Conservation (phyloP, 768 basidiomycete species). For the Leucosporidium yakuticum region DNA sequence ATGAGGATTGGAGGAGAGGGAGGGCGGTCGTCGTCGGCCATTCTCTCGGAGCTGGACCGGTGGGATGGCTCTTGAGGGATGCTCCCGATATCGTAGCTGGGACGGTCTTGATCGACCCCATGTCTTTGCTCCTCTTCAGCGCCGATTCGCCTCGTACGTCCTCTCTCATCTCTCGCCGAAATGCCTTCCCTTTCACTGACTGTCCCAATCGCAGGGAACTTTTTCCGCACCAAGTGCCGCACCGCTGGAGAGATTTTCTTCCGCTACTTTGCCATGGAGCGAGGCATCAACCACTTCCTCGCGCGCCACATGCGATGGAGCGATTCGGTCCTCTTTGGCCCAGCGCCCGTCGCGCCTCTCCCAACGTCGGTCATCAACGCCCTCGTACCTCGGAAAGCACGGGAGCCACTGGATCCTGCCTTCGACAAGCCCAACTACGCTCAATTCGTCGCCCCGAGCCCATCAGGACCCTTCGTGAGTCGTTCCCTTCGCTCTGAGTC, state of each 20-base stretch:
- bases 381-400: constrained; percentile 14
- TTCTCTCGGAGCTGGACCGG: constrained; percentile 15
- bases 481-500: background rate
- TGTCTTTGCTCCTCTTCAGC: constrained; percentile 22
- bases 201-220: constrained; percentile 1
- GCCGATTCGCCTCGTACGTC: constrained; percentile 13
- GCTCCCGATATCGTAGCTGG: constrained; percentile 29
- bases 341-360: constrained; percentile 6
- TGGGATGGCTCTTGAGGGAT: constrained; percentile 26
- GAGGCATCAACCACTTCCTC: constrained; percentile 31
- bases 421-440: constrained; percentile 27
- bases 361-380: constrained; percentile 9
- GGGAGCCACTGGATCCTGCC: constrained; percentile 4
- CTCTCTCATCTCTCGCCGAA: no score
- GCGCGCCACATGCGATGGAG: constrained; percentile 26
- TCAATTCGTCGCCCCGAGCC: constrained; percentile 3
- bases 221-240: constrained; percentile 20
- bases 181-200: no score
- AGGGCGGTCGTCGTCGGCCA: constrained; percentile 24
- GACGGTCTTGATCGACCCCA: constrained; percentile 28
- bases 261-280: constrained; percentile 30
- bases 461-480: constrained; percentile 22
- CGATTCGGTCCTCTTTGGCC: constrained; percentile 17
- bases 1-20: constrained; percentile 29
- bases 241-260: constrained; percentile 31